Base-by-base conservation (phyloP, 176 grass and related monocot genomes). In the Oryza nivara region DNA sequence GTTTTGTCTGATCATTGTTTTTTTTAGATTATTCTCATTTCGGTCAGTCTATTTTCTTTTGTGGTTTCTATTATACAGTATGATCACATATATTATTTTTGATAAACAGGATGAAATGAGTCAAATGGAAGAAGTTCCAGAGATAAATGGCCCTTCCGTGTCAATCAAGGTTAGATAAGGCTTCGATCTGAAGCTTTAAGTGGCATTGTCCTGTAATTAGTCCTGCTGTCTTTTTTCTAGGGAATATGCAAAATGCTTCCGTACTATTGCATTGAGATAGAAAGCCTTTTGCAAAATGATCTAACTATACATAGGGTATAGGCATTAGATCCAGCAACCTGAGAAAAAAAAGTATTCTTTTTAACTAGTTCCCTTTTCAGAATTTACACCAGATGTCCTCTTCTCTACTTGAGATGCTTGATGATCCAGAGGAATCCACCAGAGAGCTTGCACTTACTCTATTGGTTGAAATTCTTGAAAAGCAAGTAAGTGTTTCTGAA, bases 401-500 rank as follows among this genome's bases (percentile, higher is more conserved):
- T 74, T 92, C 89, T 44, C 41, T 98, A 69, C 83, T 98, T 66
- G 93, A 94, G 74, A 92, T 93, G 75, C 84, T 98, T 73, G 91
- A 98, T 81, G 93, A 94, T 71, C 73, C 87, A 54, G 71, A 89
- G 89, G 75, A 77, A 70, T 85, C 96, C 54, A 88, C 85, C 25
- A 92, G 83, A 73, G 96, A 95, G 58, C 83, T 95, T 68, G 89
- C 89, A 11, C 91, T 95, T 80, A 92, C 92, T 89, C 86, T 94
- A 76, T 76, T 94, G 61, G 48, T 73, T 81, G 91, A 88, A 88
- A 95, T 95, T 83, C 87, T 98, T 26, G 88, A 95, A 83, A 95
- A 95, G 11, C 89, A 94, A 60, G 93, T 98, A 76, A 19, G 65
- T 58, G 8, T 78, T 88, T 78, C 38, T 52, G 40, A 60, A 65